Conservation (phyloP, 768 basidiomycete species). For the Suillus subluteus region DNA sequence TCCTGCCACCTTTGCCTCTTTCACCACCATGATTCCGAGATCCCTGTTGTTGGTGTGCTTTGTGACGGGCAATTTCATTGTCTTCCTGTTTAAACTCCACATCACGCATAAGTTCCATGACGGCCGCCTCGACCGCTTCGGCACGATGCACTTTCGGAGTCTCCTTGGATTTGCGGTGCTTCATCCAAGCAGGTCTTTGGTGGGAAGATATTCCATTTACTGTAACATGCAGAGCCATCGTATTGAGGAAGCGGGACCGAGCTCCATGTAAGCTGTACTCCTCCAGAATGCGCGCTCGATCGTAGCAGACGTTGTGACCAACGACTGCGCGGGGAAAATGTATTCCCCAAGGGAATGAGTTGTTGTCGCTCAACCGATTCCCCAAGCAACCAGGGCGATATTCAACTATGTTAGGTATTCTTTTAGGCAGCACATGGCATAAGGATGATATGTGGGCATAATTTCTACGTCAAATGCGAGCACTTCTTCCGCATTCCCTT, state of each 20-base stretch:
- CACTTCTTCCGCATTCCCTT: no score
- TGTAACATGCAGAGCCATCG: constrained; percentile 93
- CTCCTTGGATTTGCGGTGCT: constrained; percentile 74
- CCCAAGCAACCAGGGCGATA: constrained; percentile 89
- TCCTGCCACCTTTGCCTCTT: no score
- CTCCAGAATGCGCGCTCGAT: constrained; percentile 78
- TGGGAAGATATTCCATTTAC: constrained; percentile 93
- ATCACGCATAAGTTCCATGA: constrained; percentile 55
- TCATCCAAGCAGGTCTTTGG: constrained; percentile 93
- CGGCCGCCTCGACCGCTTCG: constrained; percentile 66
- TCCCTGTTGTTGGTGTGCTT: no score
- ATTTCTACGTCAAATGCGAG: no score
- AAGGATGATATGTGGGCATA: no score
- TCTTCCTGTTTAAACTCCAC: constrained; percentile 43
- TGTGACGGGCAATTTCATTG: constrained; percentile 29
- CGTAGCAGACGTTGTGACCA: constrained; percentile 96
- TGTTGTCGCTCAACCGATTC: constrained; percentile 60
- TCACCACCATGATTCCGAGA: no score
- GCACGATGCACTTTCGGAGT: constrained; percentile 55
- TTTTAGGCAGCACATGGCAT: constrained; percentile 87
- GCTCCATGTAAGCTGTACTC: constrained; percentile 78
- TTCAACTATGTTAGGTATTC: constrained; percentile 94
- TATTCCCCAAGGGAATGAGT: constrained; percentile 72
- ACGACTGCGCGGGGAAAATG: constrained; percentile 62
- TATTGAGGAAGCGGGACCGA: constrained; percentile 85